Conservation (phyloP, 2,329 filamentous ascomycete genomes). For the Fusarium sp. region DNA sequence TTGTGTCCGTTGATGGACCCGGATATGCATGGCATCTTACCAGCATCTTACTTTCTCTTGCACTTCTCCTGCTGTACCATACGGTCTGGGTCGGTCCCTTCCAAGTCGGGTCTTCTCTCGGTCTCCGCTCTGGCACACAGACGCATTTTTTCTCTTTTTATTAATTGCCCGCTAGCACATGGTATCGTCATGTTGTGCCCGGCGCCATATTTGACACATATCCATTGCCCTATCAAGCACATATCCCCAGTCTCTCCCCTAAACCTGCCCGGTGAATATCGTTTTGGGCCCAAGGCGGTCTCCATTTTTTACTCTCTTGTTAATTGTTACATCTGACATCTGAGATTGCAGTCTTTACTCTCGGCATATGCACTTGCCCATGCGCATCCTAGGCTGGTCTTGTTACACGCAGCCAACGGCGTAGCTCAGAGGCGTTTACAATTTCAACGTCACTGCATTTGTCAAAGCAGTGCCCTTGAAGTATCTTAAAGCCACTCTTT, state of each 20-base stretch:
- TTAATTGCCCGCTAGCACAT: conserved; percentile 18
- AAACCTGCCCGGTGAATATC: conserved; percentile 14
- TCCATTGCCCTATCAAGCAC: conserved; percentile 36
- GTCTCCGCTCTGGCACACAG: conserved; percentile 36
- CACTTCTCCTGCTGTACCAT: conserved; percentile 19
- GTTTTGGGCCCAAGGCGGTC: conserved; percentile 6
- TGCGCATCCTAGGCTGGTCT: conserved; percentile 30
- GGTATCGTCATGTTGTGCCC: conserved; percentile 30
- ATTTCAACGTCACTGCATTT: conserved; percentile 39
- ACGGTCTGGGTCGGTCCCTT: conserved; percentile 33
- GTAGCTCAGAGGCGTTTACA: conserved; percentile 37
- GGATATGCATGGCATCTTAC: conserved; percentile 45
- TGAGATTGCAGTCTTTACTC: conserved; percentile 31
- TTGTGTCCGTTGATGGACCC: conserved; percentile 41
- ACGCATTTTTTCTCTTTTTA: conserved; percentile 18
- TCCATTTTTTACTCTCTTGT: conserved; percentile 26
- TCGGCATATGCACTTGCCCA: conserved; percentile 43
- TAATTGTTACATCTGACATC: conserved; percentile 32
- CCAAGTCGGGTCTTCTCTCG: conserved; percentile 30
- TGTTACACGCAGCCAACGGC: conserved; percentile 38
- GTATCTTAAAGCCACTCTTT: conserved; percentile 39
- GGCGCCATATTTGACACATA: conserved; percentile 34
- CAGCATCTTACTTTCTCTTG: conserved; percentile 35
- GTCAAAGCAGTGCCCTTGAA: conserved; percentile 27
- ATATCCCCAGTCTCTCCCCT: conserved; percentile 28